Evolutionary conservation across 345 rosid genomes (phyloP), one percentile per base, ranked within the genome.

Genomic region (Anastatica hierochuntica): DNA sequence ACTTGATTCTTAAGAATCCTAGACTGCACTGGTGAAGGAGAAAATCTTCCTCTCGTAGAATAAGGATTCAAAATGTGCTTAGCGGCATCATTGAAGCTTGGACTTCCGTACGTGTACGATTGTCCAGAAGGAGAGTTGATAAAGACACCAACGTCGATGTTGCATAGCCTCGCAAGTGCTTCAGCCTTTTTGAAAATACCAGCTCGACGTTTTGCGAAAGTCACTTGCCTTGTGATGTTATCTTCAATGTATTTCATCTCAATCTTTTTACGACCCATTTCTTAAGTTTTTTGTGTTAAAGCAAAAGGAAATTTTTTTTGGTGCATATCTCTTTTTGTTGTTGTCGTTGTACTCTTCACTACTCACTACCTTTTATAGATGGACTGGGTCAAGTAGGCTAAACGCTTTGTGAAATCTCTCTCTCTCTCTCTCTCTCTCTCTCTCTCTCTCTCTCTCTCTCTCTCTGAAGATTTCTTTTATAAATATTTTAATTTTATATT

Each of bases 121-220:
- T 43, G 58, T 6, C 57, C 63, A 14, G 68, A 61, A 0, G 77
- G 75, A 9, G 84, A 72, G 60, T 66, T 63, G 1, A 72, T 67
- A 1, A 74, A 8, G 20, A 79, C 24, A 10, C 75, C n/a, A 6
- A 74, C 10, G 2, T 74, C 74, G 14, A 63, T 73, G 11, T 80
- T 76, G 14, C 75, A 74, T 0, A 74, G 60, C 14, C 65, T 74
- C 42, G 66, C 62, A 14, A 76, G 70, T 20, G 72, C 72, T 10
- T 78, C 71, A 1, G 76, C 84, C 49, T 76, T 72, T 24, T 69
- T 76, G 44, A 76, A 68, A 0, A 79, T 47, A 10, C 74, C 77
- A 0, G 53, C n/a, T 17, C 62, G 46, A 13, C 76, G 59, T 50
- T 72, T 76, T 0, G 74, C 71, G 38, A 79, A 79, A 18, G 76